phyloP scores from a whole-genome alignment of 345 rosid genomes.

The Cardiospermum halicacabum region DNA sequence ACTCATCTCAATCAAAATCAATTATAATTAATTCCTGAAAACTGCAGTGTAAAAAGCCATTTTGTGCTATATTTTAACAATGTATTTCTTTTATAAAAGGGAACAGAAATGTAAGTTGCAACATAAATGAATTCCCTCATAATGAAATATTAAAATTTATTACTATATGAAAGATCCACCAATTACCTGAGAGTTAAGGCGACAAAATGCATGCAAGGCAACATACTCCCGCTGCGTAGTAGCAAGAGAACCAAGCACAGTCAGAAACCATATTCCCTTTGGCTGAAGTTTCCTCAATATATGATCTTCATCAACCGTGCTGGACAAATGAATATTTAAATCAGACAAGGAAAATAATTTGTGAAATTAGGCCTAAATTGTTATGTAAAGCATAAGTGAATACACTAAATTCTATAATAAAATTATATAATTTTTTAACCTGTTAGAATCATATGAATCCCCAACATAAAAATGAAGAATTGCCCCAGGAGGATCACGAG shows the following conservation, averaged over 20 bases:
- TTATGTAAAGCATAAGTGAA: background rate
- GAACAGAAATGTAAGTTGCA: too few relatives aligned
- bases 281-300: slow-evolving; percentile 83
- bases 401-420: background rate
- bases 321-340: slow-evolving; percentile 26
- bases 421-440: slow-evolving; percentile 39
- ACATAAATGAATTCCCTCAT: too few relatives aligned
- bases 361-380: background rate
- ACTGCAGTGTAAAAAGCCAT: too few relatives aligned
- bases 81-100: too few relatives aligned
- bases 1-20: too few relatives aligned
- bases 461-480: slow-evolving; percentile 97
- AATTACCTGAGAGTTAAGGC: slow-evolving; percentile 84
- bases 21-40: too few relatives aligned
- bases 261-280: slow-evolving; percentile 77
- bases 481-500: slow-evolving; percentile 97
- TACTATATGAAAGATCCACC: slow-evolving; percentile 14
- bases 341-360: background rate
- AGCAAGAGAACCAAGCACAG: slow-evolving; percentile 98
- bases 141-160: too few relatives aligned
- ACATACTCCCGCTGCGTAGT: slow-evolving; percentile 98
- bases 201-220: slow-evolving; percentile 97
- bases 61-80: too few relatives aligned
- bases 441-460: slow-evolving; percentile 55
- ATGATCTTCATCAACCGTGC: slow-evolving; percentile 77